These are phyloP conservation scores for Fusarium piperis DNA, from an alignment of 2,329 filamentous ascomycete species.

Conservation along the genomic window DNA sequence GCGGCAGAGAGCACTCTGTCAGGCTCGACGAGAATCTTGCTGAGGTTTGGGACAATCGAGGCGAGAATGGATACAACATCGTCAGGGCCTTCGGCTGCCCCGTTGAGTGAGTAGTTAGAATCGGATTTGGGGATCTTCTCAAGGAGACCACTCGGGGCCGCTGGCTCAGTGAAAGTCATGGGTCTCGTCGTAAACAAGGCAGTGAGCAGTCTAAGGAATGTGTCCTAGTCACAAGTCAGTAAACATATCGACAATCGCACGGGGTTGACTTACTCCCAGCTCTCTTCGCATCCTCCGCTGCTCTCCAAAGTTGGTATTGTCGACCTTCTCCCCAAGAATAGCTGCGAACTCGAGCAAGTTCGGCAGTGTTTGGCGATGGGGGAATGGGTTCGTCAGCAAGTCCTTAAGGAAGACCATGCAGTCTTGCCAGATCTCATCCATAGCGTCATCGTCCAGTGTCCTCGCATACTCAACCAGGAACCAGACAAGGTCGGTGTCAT, in stretches of 20 bases:
- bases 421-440: constrained; percentile 98
- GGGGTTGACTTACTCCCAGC: constrained; percentile 68
- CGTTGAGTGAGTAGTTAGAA: constrained; percentile 47
- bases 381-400: constrained; percentile 90
- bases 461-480: constrained; percentile 92
- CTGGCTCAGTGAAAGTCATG: constrained; percentile 72
- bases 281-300: constrained; percentile 92
- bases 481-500: constrained; percentile 83
- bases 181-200: constrained; percentile 95
- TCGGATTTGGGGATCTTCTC: constrained; percentile 52
- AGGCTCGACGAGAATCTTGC: constrained; percentile 83
- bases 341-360: constrained; percentile 88
- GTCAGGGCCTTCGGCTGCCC: constrained; percentile 65
- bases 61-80: constrained; percentile 85
- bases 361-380: constrained; percentile 89
- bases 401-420: constrained; percentile 92
- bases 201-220: constrained; percentile 86
- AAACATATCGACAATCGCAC: background rate
- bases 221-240: constrained; percentile 69
- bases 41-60: constrained; percentile 80
- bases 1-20: constrained; percentile 85
- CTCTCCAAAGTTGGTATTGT: constrained; percentile 97
- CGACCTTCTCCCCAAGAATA: constrained; percentile 91
- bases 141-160: constrained; percentile 46
- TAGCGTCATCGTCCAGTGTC: constrained; percentile 93